phyloP scores from a whole-genome alignment of 257 asterid genomes.

The Rehmannia glutinosa region DNA sequence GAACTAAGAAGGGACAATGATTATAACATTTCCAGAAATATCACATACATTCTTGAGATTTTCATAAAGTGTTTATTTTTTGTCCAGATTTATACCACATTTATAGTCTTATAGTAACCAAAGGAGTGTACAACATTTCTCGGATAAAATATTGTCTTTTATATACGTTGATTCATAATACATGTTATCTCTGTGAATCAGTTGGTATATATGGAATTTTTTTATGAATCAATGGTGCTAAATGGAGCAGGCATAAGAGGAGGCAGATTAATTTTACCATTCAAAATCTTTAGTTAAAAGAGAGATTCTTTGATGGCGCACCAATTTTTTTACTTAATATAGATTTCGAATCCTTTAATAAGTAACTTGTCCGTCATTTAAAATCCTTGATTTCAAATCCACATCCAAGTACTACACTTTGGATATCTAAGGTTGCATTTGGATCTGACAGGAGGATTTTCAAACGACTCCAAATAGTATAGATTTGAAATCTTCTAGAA shows the following conservation, averaged over 20 bases:
- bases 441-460: too few relatives aligned
- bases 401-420: too few relatives aligned
- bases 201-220: neutral
- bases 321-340: too few relatives aligned
- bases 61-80: conserved; percentile 10
- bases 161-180: neutral
- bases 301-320: too few relatives aligned
- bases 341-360: too few relatives aligned
- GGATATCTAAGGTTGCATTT: too few relatives aligned
- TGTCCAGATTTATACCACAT: conserved; percentile 1
- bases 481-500: too few relatives aligned
- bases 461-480: too few relatives aligned
- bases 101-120: conserved; percentile 1
- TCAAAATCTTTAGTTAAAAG: too few relatives aligned
- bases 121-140: conserved; percentile 1
- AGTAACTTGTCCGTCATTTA: too few relatives aligned
- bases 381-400: too few relatives aligned
- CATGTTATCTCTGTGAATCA: neutral
- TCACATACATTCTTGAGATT: conserved; percentile 15
- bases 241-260: neutral
- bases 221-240: neutral
- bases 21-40: conserved; percentile 10
- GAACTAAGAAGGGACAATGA: conserved; percentile 49
- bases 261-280: too few relatives aligned
- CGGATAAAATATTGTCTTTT: neutral